Evolutionary conservation across 352 stramenopile genomes (phyloP).

Genomic region (Pythium dissotocum): DNA sequence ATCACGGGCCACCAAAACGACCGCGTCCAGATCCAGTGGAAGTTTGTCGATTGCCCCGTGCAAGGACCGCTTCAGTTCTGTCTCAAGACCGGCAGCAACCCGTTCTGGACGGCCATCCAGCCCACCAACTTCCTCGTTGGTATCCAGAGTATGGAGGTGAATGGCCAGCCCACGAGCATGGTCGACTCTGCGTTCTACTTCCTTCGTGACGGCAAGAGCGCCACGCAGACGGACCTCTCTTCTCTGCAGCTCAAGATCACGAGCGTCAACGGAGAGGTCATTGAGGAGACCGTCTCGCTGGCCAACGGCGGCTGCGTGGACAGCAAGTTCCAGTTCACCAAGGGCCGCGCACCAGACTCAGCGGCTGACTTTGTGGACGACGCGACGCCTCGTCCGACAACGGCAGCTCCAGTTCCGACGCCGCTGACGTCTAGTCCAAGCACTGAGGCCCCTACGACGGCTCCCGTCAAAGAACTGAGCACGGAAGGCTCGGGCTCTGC

Average conservation of each 20-base stretch:
- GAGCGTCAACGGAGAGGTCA: constrained; percentile 48
- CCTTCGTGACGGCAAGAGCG: constrained; percentile 45
- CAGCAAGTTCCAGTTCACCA: constrained; percentile 46
- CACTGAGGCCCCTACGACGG: constrained; percentile 13
- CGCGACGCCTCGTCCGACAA: not conserved
- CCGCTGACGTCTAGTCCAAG: constrained; percentile 9
- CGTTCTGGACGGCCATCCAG: constrained; percentile 65
- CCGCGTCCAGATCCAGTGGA: constrained; percentile 42
- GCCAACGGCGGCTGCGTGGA: constrained; percentile 44
- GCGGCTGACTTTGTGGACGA: constrained; percentile 16
- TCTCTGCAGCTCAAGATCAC: constrained; percentile 46
- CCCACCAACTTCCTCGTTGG: constrained; percentile 56
- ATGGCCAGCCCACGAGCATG: constrained; percentile 54
- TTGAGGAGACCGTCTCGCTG: constrained; percentile 63
- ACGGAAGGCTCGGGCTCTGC: not conserved
- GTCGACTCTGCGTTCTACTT: constrained; percentile 73
- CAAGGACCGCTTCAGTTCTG: constrained; percentile 41
- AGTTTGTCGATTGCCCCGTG: constrained; percentile 47
- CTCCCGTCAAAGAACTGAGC: not conserved
- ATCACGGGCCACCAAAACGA: constrained; percentile 35
- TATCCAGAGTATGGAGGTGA: constrained; percentile 54
- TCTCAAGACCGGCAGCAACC: constrained; percentile 61
- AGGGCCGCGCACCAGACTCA: constrained; percentile 6
- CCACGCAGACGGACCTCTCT: constrained; percentile 40
- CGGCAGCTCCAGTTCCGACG: not conserved